Conservation (phyloP, 2,329 filamentous ascomycete genomes). For the Arthroderma uncinatum region DNA sequence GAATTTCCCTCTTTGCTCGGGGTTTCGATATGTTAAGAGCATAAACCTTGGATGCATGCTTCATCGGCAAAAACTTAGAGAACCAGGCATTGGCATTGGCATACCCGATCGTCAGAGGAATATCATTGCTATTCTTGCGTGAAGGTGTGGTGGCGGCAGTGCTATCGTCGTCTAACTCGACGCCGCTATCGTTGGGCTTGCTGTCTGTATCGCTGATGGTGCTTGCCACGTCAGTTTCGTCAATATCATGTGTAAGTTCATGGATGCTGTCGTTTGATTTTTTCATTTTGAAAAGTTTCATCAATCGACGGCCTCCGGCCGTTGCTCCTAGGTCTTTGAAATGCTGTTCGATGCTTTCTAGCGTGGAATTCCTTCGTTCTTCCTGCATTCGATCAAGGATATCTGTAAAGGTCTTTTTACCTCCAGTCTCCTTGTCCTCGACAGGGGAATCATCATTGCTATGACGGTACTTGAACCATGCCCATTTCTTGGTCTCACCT, state of each 20-base stretch:
- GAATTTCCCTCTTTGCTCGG: conserved; percentile 66
- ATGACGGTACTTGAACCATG: conserved; percentile 34
- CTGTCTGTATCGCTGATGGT: conserved; percentile 11
- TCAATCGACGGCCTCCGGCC: background rate
- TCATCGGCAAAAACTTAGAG: conserved; percentile 76
- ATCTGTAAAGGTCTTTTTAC: background rate
- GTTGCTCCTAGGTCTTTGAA: background rate
- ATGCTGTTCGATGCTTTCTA: background rate
- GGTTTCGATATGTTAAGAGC: conserved; percentile 63
- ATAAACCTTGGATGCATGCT: conserved; percentile 63
- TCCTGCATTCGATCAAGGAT: background rate
- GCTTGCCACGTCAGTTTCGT: conserved; percentile 14
- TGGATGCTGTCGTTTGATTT: background rate
- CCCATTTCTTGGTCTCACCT: conserved; percentile 34
- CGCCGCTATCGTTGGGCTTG: conserved; percentile 6
- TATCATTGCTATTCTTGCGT: conserved; percentile 14
- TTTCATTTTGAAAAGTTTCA: background rate
- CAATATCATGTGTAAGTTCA: conserved; percentile 13
- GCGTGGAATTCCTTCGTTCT: background rate
- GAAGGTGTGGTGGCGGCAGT: conserved; percentile 13
- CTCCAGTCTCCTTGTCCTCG: background rate
- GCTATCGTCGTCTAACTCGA: conserved; percentile 6
- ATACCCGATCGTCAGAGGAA: conserved; percentile 24
- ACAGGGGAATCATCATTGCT: background rate
- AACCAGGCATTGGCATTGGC: conserved; percentile 87